A percentile compares a stretch with the other conserved stretches of the same genome.
Conservation (phyloP, 2,329 filamentous ascomycete species). For the Coniella vitis region DNA sequence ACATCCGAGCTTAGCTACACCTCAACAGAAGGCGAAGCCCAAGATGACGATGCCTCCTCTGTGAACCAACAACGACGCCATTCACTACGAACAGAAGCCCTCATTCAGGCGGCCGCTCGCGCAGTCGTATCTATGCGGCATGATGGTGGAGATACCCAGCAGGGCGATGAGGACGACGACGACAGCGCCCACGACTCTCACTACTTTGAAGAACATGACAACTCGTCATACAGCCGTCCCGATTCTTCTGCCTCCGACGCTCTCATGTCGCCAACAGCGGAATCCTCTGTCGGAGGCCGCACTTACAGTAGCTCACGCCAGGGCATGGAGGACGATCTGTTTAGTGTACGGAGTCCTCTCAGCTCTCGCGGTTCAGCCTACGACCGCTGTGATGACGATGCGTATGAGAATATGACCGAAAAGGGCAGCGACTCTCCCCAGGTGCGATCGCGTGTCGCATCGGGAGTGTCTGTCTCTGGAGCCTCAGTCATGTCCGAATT, state of each 20-base stretch:
- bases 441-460: slow-evolving; percentile 31
- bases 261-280: slow-evolving; percentile 15
- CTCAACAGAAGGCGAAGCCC: slow-evolving; percentile 6
- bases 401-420: slow-evolving; percentile 12
- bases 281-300: slow-evolving; percentile 24
- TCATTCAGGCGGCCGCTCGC: slow-evolving; percentile 46
- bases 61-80: slow-evolving; percentile 27
- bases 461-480: slow-evolving; percentile 10
- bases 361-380: slow-evolving; percentile 50
- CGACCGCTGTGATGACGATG: slow-evolving; percentile 20
- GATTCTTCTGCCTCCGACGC: slow-evolving; percentile 19
- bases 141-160: slow-evolving; percentile 12
- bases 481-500: slow-evolving; percentile 42
- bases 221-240: slow-evolving; percentile 15
- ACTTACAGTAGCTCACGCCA: slow-evolving; percentile 45
- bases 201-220: slow-evolving; percentile 9
- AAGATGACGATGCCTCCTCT: slow-evolving; percentile 10
- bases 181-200: slow-evolving; percentile 13
- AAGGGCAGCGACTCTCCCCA: slow-evolving; percentile 22
- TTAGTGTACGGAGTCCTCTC: slow-evolving; percentile 50
- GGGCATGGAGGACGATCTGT: slow-evolving; percentile 49
- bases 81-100: slow-evolving; percentile 41
- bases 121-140: slow-evolving; percentile 39
- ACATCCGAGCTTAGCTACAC: slow-evolving; percentile 14
- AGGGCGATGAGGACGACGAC: slow-evolving; percentile 14